Evolutionary conservation across 225 moss, liverwort and hornwort species (phyloP).

Genomic region (Physcomitrellopsis africana): DNA sequence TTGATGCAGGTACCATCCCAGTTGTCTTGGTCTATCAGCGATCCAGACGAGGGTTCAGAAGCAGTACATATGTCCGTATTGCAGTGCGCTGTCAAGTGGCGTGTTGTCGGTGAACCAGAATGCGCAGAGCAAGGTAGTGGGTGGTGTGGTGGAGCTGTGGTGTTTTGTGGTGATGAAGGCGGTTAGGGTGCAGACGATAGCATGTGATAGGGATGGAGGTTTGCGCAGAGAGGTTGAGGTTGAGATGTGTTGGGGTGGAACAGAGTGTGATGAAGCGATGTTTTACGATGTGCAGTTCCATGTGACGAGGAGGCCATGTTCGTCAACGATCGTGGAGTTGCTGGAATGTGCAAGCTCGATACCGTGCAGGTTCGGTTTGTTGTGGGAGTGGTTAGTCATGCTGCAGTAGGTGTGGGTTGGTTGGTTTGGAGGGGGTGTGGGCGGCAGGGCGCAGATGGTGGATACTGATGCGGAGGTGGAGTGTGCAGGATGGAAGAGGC

Average conservation of each 20-base stretch:
- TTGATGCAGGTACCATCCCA: constrained; percentile 80
- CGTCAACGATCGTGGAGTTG: constrained; percentile 56
- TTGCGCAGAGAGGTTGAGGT: too few relatives aligned
- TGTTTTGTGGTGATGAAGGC: too few relatives aligned
- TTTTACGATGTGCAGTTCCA: constrained; percentile 53
- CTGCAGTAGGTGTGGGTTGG: too few relatives aligned
- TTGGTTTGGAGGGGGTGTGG: too few relatives aligned
- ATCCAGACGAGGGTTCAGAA: constrained; percentile 81
- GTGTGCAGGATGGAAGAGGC: constrained; percentile 75
- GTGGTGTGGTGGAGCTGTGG: too few relatives aligned
- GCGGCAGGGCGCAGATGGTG: not conserved
- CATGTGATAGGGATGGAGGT: too few relatives aligned
- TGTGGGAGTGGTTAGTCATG: not conserved
- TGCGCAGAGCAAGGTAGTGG: constrained; percentile 58
- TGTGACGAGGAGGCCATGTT: constrained; percentile 64
- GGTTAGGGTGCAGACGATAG: too few relatives aligned
- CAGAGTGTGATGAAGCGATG: not conserved
- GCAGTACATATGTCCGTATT: constrained; percentile 85
- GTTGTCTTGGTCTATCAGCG: constrained; percentile 70
- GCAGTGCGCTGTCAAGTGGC: constrained; percentile 73
- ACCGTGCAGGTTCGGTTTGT: constrained; percentile 75
- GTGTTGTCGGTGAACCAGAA: constrained; percentile 56
- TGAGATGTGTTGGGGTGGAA: not conserved
- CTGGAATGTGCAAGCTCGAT: constrained; percentile 56
- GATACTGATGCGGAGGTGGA: constrained; percentile 25